Evolutionary conservation across 495 filamentous ascomycete species (phyloP).

Genomic region (Penicilliopsis zonata): DNA sequence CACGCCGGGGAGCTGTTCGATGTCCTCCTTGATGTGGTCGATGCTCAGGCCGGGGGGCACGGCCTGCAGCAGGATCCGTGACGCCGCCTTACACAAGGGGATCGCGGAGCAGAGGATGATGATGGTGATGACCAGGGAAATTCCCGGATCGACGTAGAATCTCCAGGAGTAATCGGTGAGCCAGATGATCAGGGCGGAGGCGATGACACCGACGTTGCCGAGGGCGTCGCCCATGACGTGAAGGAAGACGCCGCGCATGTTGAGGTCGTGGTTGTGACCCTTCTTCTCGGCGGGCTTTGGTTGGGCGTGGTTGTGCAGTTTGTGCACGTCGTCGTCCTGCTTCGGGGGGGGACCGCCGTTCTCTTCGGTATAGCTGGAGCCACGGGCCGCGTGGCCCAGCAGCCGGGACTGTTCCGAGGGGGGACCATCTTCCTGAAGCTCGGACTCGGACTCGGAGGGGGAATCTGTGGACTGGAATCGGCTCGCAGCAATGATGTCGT

Average conservation of each 20-base stretch:
- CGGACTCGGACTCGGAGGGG: constrained; percentile 40
- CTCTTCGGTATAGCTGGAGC: constrained; percentile 29
- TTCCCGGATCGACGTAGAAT: constrained; percentile 78
- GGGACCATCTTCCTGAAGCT: constrained; percentile 33
- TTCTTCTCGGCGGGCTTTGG: constrained; percentile 49
- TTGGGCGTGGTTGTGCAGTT: constrained; percentile 67
- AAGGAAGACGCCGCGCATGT: constrained; percentile 95
- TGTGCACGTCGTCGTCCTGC: constrained; percentile 21
- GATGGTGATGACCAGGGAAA: constrained; percentile 90
- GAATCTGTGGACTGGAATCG: constrained; percentile 36
- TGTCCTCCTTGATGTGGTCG: constrained; percentile 86
- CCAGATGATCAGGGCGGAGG: constrained; percentile 89
- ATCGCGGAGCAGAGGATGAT: constrained; percentile 90
- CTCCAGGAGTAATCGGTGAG: constrained; percentile 56
- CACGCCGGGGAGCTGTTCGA: constrained; percentile 70
- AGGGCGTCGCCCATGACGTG: constrained; percentile 95
- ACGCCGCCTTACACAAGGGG: constrained; percentile 83
- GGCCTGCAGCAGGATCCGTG: constrained; percentile 89
- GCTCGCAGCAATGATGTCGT: constrained; percentile 78
- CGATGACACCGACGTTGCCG: constrained; percentile 93
- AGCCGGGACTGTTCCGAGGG: constrained; percentile 29
- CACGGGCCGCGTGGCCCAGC: constrained; percentile 19
- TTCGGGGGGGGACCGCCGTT: constrained; percentile 7
- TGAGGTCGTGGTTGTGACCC: constrained; percentile 73
- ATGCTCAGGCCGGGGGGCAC: constrained; percentile 78